Percentiles rank a stretch among this genome's conserved stretches.
Evolutionary conservation across 805 yeast genomes (phyloP).

Genomic region (Soucietia sequanensis): DNA sequence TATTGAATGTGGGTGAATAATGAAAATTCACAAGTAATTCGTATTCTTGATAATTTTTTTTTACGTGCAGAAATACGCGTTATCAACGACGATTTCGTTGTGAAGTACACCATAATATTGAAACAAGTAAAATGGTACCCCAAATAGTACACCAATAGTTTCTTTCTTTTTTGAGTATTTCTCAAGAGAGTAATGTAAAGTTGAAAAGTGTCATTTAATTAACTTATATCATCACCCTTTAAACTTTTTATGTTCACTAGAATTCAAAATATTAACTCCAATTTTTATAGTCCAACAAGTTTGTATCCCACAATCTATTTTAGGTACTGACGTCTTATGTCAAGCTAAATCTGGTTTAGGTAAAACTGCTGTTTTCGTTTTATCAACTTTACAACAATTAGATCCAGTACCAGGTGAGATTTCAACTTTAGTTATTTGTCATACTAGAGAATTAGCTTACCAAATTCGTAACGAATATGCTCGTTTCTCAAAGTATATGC

Average conservation of each 20-base stretch:
- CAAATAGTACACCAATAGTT: too few relatives aligned
- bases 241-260: not conserved
- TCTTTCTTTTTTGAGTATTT: too few relatives aligned
- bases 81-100: too few relatives aligned
- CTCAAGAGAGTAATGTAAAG: too few relatives aligned
- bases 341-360: constrained; percentile 99
- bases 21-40: too few relatives aligned
- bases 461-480: constrained; percentile 97
- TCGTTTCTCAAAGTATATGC: constrained; percentile 97
- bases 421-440: constrained; percentile 91
- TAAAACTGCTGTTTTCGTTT: constrained; percentile 96
- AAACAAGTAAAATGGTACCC: too few relatives aligned
- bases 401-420: constrained; percentile 98
- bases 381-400: constrained; percentile 93
- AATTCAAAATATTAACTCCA: constrained; percentile 18
- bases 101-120: too few relatives aligned
- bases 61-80: too few relatives aligned
- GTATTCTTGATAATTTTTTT: too few relatives aligned
- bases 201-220: too few relatives aligned
- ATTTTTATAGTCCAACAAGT: constrained; percentile 81
- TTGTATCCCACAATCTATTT: constrained; percentile 95
- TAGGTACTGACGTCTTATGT: constrained; percentile 96
- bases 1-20: too few relatives aligned
- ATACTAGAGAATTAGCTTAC: constrained; percentile 98
- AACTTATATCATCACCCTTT: constrained; percentile 3